phyloP scores from a whole-genome alignment of 2,329 filamentous ascomycete genomes.

The Camptophora hylomeconis region DNA sequence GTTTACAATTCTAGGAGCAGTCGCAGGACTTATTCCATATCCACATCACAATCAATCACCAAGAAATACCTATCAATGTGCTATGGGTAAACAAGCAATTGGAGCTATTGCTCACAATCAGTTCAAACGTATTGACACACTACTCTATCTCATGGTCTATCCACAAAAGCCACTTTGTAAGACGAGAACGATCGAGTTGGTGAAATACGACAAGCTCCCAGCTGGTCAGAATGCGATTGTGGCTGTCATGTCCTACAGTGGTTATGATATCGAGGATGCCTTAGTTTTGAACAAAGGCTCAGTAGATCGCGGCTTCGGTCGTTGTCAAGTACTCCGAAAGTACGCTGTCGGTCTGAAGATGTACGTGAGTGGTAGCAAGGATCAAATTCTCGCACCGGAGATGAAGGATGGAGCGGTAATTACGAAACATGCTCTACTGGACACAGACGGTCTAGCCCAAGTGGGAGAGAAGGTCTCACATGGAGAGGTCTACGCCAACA shows the following conservation, averaged over 20 bases:
- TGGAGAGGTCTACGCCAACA: conserved; percentile 82
- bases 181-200: conserved; percentile 88
- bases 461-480: conserved; percentile 68
- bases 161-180: conserved; percentile 97
- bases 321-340: conserved; percentile 97
- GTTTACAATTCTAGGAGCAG: conserved; percentile 89
- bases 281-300: conserved; percentile 94
- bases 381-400: conserved; percentile 49
- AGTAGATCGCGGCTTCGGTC: conserved; percentile 84
- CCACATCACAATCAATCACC: conserved; percentile 98
- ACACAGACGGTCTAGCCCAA: conserved; percentile 75
- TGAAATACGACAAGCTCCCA: conserved; percentile 93
- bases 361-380: conserved; percentile 66
- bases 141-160: conserved; percentile 94
- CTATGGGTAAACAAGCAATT: conserved; percentile 99
- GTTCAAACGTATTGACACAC: conserved; percentile 89
- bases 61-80: conserved; percentile 96
- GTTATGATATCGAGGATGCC: conserved; percentile 98
- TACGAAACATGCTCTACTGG: conserved; percentile 59
- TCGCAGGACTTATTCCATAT: conserved; percentile 92
- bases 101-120: conserved; percentile 97
- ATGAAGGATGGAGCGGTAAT: conserved; percentile 49
- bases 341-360: conserved; percentile 75
- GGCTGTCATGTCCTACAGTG: conserved; percentile 98
- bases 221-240: conserved; percentile 95